Evolutionary conservation across 1,284 basidiomycete genomes (phyloP).

Genomic region (Ganoderma leucocontextum): DNA sequence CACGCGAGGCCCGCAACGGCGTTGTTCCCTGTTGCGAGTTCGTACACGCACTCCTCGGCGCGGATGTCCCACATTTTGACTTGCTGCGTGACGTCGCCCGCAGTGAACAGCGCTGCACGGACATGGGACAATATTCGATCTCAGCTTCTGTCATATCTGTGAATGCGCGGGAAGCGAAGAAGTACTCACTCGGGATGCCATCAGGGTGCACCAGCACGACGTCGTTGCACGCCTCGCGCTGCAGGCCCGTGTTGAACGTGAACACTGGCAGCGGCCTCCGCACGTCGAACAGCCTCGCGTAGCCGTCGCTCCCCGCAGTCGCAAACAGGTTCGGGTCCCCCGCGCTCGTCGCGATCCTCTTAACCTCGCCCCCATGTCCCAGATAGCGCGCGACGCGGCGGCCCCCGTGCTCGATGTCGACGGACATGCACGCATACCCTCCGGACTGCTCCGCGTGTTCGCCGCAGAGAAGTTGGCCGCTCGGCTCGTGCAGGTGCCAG

Average conservation of each 20-base stretch:
- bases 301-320: slow-evolving; percentile 48
- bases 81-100: slow-evolving; percentile 38
- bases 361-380: slow-evolving; percentile 47
- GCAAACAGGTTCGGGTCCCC: slow-evolving; percentile 48
- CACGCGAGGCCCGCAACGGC: slow-evolving; percentile 44
- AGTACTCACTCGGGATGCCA: slow-evolving; percentile 40
- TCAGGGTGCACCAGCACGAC: slow-evolving; percentile 38
- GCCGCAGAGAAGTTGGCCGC: slow-evolving; percentile 41
- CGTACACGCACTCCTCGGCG: slow-evolving; percentile 44
- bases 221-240: slow-evolving; percentile 26
- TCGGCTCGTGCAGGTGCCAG: slow-evolving; percentile 43
- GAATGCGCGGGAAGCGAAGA: neutral
- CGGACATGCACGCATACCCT: slow-evolving; percentile 36
- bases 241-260: slow-evolving; percentile 36
- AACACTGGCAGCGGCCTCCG: slow-evolving; percentile 40
- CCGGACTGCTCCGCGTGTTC: slow-evolving; percentile 28
- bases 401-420: slow-evolving; percentile 47
- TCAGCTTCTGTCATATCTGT: neutral
- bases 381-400: slow-evolving; percentile 44
- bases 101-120: slow-evolving; percentile 43
- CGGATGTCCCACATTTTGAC: slow-evolving; percentile 52
- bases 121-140: neutral
- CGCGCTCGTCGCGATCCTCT: slow-evolving; percentile 43
- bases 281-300: slow-evolving; percentile 49
- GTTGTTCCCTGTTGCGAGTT: slow-evolving; percentile 53